Base-by-base conservation (phyloP, 345 rosid genomes). In the Populus deltoides region DNA sequence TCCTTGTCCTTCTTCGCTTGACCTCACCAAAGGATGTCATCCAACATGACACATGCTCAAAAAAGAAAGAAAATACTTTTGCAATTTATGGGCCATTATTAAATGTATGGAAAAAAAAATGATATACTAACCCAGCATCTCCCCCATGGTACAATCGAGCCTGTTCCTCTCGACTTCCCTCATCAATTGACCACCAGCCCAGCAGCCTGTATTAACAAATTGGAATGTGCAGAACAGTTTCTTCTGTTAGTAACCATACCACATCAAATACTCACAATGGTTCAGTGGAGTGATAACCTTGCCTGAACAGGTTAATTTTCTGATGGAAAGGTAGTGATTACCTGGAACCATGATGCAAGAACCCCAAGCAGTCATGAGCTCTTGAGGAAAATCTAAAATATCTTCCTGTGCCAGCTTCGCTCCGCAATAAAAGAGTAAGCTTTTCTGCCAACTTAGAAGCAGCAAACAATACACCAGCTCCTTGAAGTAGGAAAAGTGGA, bases 131-230 rank as follows among this genome's bases (percentile, higher is more conserved):
- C 99, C 98, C 93, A 70, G 93, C 88, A 78, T 86, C 85, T 38
- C 85, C 87, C 74, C 88, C 97, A 41, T 88, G 81, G 87, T 88
- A 89, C 69, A 96, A 88, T 33, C 89, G 91, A 35, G 97, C 97
- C 83, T 96, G 97, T 73, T 96, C 99, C 90, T 96, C 99, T 59
- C 82, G 78, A 75, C 98, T 94, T 79, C 94, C 97, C 83, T 96
- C 98, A 80, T 96, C 98, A 80, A 96, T 96, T 16, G 99, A 96
- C 99, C 99, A 96, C 99, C 99, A 96, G 68, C 99, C 99, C 79
- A 96, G 71, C 74, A 96, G 85, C 89, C 98, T 96, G 92, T 29
- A 74, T 74, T 53, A 61, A 74, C 38, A 80, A 66, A 80, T 77
- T 66, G 75, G 27, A 71, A 81, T 36, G 78, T 20, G 59, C 39